Evolutionary conservation across 2,329 filamentous ascomycete species (phyloP), one percentile per base, ranked within the genome.

Genomic region (Exophiala sp.): DNA sequence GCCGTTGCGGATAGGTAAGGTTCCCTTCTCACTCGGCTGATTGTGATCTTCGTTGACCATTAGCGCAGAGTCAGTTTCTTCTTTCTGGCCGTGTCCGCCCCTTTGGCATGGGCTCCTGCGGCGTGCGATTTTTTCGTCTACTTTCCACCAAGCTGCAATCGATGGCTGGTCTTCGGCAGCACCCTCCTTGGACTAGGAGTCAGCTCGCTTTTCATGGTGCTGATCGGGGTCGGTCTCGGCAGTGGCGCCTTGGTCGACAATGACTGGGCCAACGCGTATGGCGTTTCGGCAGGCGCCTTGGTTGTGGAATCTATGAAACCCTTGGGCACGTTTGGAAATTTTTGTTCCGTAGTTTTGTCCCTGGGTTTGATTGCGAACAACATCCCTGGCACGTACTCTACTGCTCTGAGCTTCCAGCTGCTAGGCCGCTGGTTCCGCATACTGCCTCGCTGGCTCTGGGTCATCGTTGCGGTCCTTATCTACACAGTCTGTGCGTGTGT

Each of bases 11-110:
- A n/a, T n/a, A n/a, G n/a, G n/a, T n/a, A n/a, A n/a, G n/a, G n/a
- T n/a, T n/a, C n/a, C n/a, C n/a, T n/a, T n/a, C n/a, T n/a, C n/a
- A n/a, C n/a, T n/a, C n/a, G n/a, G n/a, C n/a, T n/a, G n/a, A n/a
- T n/a, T n/a, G n/a, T n/a, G n/a, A n/a, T n/a, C n/a, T n/a, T n/a
- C n/a, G n/a, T n/a, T n/a, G n/a, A n/a, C n/a, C n/a, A n/a, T n/a
- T n/a, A n/a, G n/a, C n/a, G n/a, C n/a, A n/a, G 78, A 2, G 68
- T 88, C 22, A 83, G 80, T 2, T 88, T 85, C 66, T 84, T 88
- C 65, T 82, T 79, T 10, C 70, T 88, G 39, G 83, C 79, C 56
- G 70, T 85, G 10, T 81, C 81, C 18, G 77, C 78, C 1, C 79
- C 79, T 6, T 76, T 84, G 46, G 82, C 80, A 1, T 86, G 43